phyloP scores from a whole-genome alignment of 2,329 filamentous ascomycete genomes.

The Periconia sp. region DNA sequence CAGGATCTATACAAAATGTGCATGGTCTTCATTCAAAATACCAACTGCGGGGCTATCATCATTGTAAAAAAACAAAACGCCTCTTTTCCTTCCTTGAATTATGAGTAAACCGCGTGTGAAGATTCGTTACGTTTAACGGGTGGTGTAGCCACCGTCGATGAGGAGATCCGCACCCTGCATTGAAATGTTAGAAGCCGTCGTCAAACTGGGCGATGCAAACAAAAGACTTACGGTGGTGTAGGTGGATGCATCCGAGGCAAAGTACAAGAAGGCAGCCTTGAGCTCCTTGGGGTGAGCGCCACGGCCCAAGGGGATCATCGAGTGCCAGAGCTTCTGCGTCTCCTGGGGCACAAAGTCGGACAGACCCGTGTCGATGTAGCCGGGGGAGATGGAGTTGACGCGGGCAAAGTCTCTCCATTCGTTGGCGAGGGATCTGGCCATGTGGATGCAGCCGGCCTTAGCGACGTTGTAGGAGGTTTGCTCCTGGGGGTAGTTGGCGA shows the following conservation, averaged over 20 bases:
- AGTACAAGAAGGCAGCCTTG: slow-evolving; percentile 80
- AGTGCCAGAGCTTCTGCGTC: slow-evolving; percentile 72
- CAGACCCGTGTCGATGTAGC: slow-evolving; percentile 69
- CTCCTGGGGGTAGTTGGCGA: slow-evolving; percentile 81
- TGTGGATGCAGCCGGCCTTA: slow-evolving; percentile 68
- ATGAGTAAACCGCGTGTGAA: neutral
- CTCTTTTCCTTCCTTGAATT: neutral
- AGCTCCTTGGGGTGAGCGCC: slow-evolving; percentile 75
- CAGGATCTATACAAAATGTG: too few relatives aligned
- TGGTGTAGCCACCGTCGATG: slow-evolving; percentile 73
- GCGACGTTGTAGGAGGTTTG: slow-evolving; percentile 54
- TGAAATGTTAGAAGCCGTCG: slow-evolving; percentile 26
- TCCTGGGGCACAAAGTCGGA: slow-evolving; percentile 68
- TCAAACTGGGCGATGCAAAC: slow-evolving; percentile 20
- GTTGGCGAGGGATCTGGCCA: slow-evolving; percentile 65
- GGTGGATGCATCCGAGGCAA: slow-evolving; percentile 78
- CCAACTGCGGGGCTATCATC: too few relatives aligned
- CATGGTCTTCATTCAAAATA: too few relatives aligned
- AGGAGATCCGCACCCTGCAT: slow-evolving; percentile 63
- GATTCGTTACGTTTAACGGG: slow-evolving; percentile 34
- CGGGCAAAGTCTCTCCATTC: slow-evolving; percentile 71
- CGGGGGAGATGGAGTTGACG: slow-evolving; percentile 68
- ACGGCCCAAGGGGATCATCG: slow-evolving; percentile 79
- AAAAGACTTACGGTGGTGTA: slow-evolving; percentile 68
- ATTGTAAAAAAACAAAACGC: neutral